Percentiles rank a stretch among this genome's conserved stretches.
Conservation (phyloP, 495 filamentous ascomycete genomes). For the Sabuloglossum arenarium region DNA sequence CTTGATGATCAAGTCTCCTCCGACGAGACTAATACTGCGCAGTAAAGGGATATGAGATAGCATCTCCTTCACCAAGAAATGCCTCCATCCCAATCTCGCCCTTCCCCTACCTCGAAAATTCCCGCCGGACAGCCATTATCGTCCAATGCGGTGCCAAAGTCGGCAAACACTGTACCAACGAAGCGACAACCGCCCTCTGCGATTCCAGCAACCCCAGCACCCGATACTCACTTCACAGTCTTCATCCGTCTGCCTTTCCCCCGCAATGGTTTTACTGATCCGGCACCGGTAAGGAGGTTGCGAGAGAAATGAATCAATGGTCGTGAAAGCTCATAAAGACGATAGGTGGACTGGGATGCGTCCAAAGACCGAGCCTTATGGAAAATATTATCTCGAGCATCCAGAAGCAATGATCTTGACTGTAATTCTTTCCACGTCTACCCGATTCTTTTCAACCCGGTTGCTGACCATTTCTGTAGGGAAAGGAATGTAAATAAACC, state of each 20-base stretch:
- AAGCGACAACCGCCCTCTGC: not conserved
- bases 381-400: slow-evolving; percentile 60
- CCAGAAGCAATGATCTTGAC: slow-evolving; percentile 55
- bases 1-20: too few species aligned
- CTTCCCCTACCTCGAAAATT: not conserved
- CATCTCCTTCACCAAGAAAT: not conserved
- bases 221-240: slow-evolving; percentile 38
- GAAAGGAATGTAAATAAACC: slow-evolving; percentile 44
- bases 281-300: slow-evolving; percentile 43
- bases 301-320: not conserved
- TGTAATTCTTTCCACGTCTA: slow-evolving; percentile 33
- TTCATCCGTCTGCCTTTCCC: slow-evolving; percentile 78
- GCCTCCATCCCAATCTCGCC: not conserved
- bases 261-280: slow-evolving; percentile 74
- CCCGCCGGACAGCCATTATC: not conserved
- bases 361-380: slow-evolving; percentile 75
- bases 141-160: not conserved
- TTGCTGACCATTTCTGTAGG: slow-evolving; percentile 27
- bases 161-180: not conserved
- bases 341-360: slow-evolving; percentile 49
- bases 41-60: too few species aligned
- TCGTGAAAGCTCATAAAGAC: slow-evolving; percentile 6
- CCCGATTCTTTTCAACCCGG: not conserved
- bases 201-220: not conserved
- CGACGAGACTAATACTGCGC: too few species aligned